Evolutionary conservation across 2,329 filamentous ascomycete genomes (phyloP), one percentile per base, ranked within the genome.

Genomic region (Hymenoscyphus repandus): DNA sequence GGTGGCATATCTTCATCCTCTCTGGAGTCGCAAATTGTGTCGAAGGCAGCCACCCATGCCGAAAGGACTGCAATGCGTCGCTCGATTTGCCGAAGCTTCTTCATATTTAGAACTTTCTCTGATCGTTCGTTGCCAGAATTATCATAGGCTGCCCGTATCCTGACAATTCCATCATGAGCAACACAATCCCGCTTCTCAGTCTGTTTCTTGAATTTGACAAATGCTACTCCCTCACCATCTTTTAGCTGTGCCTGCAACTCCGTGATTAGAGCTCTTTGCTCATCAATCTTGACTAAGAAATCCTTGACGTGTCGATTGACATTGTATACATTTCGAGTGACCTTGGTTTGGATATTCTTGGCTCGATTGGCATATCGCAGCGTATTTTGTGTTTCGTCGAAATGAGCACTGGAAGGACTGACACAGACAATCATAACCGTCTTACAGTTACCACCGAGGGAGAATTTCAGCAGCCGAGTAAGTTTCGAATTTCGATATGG

Each of bases 351-450:
- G 66, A 99, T 99, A 65, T 99, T 99, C 80, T 99, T 99, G 52
- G 93, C 93, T 60, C 93, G 81, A 69, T 99, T 97, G 45, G 93
- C 93, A 65, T 99, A 99, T 62, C 95, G 88, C 15, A 99, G 77
- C 0, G 93, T 99, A 69, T 99, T 99, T 64, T 99, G 93, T 0
- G 92, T 96, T 71, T 99, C 93, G 68, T 99, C 93, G 62, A 93
- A 99, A 70, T 99, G 93, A 5, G 88, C 87, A 64, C 93, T 97
- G 1, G 90, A 96, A 1, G 93, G 93, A 61, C 91, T 96, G 48
- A 99, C 89, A 64, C 93, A 99, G 22, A 99, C 93, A 68, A 99
- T 97, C 93, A 99, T 99, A 67, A 99, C 93, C 0, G 93, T 99
- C 71, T 91, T 95, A 77, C 93, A 99, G 69, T 99, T 99, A 2